These are phyloP conservation scores for Populus nigra DNA, from an alignment of 345 rosid species.

Conservation along the genomic window DNA sequence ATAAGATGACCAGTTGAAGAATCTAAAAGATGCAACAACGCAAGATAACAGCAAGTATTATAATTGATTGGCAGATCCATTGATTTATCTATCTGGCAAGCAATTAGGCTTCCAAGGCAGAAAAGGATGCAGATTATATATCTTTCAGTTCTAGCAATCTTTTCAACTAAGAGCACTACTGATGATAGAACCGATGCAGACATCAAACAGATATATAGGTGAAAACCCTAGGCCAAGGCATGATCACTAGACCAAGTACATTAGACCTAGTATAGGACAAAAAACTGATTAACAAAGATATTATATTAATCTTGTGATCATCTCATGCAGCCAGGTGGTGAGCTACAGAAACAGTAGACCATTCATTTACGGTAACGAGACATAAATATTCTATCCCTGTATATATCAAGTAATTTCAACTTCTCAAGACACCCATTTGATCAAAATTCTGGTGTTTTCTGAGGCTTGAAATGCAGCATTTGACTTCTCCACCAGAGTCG, in stretches of 20 bases:
- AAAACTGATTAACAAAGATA: not conserved
- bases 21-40: too few relatives aligned
- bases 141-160: not conserved
- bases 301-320: too few relatives aligned
- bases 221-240: not conserved
- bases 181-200: not conserved
- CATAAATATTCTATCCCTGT: not conserved
- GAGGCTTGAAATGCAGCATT: not conserved
- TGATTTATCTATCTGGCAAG: not conserved
- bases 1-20: not conserved
- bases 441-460: not conserved
- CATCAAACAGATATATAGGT: not conserved
- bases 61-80: not conserved
- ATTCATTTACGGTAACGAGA: not conserved
- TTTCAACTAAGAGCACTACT: not conserved
- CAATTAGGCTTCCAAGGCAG: not conserved
- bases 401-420: not conserved
- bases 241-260: not conserved
- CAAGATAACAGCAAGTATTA: too few relatives aligned
- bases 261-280: not conserved
- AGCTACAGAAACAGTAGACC: not conserved
- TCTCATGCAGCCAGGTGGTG: too few relatives aligned
- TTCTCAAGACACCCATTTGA: not conserved
- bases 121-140: not conserved
- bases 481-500: too few relatives aligned